A percentile compares a stretch with the other conserved stretches of the same genome.
Conservation (phyloP, 371 early-diverging fungal genomes). For the Actinomortierella ambigua region DNA sequence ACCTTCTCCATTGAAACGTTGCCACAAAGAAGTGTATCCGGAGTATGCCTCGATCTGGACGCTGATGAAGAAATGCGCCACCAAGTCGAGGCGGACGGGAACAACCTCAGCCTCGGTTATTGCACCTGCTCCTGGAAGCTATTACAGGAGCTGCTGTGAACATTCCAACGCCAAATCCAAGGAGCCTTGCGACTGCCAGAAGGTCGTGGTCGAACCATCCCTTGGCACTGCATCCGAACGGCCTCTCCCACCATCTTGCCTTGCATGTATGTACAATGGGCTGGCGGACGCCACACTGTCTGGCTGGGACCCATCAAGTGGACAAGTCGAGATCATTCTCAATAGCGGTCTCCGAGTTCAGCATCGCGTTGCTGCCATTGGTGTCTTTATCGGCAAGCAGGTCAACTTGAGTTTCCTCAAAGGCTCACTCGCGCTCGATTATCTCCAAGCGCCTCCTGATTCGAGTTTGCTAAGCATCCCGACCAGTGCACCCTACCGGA, state of each 20-base stretch:
- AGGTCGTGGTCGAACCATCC: too few relatives aligned
- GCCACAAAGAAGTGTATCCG: constrained; percentile 42
- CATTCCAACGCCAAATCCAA: too few relatives aligned
- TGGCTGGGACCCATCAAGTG: constrained; percentile 25
- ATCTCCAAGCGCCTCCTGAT: too few relatives aligned
- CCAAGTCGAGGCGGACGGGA: constrained; percentile 15
- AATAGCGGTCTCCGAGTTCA: constrained; percentile 29
- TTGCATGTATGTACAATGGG: constrained; percentile 28
- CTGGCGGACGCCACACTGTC: constrained; percentile 33
- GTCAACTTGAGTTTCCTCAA: constrained; percentile 46
- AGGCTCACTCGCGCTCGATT: constrained; percentile 29
- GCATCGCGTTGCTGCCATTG: constrained; percentile 36
- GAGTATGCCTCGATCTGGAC: constrained; percentile 43
- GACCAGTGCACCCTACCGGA: too few relatives aligned
- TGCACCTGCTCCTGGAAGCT: constrained; percentile 7
- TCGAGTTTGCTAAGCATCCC: too few relatives aligned
- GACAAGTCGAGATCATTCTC: constrained; percentile 20
- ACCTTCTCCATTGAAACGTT: constrained; percentile 43
- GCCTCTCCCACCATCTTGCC: constrained; percentile 11
- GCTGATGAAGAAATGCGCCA: constrained; percentile 35
- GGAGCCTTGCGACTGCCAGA: too few relatives aligned
- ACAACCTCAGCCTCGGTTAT: not conserved
- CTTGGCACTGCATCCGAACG: too few relatives aligned
- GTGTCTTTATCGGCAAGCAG: constrained; percentile 45
- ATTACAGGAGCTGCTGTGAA: too few relatives aligned